A percentile compares a stretch with the other conserved stretches of the same genome.
phyloP scores from a whole-genome alignment of 2,329 filamentous ascomycete genomes.

The Pezicula carpinea region DNA sequence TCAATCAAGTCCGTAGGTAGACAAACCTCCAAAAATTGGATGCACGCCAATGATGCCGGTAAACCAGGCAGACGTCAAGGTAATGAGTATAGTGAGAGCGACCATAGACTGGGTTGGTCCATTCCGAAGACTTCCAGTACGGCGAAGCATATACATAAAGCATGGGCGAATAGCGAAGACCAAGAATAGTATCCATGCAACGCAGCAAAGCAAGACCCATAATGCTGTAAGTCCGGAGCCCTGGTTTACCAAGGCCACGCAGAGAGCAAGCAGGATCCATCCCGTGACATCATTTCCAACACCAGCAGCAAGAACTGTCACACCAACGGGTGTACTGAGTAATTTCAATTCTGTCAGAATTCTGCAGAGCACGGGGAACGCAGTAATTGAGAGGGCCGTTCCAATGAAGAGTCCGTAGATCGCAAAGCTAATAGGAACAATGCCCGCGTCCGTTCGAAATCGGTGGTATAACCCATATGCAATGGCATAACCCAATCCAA shows the following conservation, averaged over 20 bases:
- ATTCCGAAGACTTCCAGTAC: slow-evolving; percentile 75
- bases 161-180: slow-evolving; percentile 66
- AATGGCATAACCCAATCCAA: slow-evolving; percentile 75
- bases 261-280: slow-evolving; percentile 90
- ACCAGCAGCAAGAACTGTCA: slow-evolving; percentile 84
- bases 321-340: slow-evolving; percentile 74
- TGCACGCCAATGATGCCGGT: slow-evolving; percentile 89
- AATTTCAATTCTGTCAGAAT: slow-evolving; percentile 90
- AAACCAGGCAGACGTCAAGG: slow-evolving; percentile 77
- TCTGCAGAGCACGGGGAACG: slow-evolving; percentile 85
- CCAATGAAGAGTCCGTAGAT: slow-evolving; percentile 77
- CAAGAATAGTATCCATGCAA: slow-evolving; percentile 74
- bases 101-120: slow-evolving; percentile 85
- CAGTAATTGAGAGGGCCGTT: slow-evolving; percentile 89
- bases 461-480: slow-evolving; percentile 76
- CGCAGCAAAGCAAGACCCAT: slow-evolving; percentile 72
- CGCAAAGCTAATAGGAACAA: slow-evolving; percentile 54
- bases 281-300: slow-evolving; percentile 89
- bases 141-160: slow-evolving; percentile 70
- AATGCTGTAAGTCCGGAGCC: slow-evolving; percentile 76
- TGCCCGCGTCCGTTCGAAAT: slow-evolving; percentile 48
- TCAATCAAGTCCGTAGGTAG: background rate
- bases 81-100: slow-evolving; percentile 74
- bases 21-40: slow-evolving; percentile 71
- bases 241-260: slow-evolving; percentile 89